Evolutionary conservation across 2,329 filamentous ascomycete genomes (phyloP), one percentile per base, ranked within the genome.

Genomic region (Aspergillus aculeatus): DNA sequence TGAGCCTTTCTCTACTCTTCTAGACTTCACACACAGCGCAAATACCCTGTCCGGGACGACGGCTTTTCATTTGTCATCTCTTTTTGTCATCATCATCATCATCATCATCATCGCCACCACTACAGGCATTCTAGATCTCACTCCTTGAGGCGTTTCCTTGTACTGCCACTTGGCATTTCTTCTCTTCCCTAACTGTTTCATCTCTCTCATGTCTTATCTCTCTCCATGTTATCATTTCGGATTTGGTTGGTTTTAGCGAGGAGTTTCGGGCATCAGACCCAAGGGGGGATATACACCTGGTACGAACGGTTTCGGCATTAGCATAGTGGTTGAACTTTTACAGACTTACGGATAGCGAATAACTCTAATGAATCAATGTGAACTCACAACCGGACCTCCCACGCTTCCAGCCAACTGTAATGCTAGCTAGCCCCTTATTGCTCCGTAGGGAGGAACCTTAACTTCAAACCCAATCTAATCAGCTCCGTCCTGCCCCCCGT

Each of bases 401-500:
- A 54, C 23, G 23, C 21, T 29, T 26, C 19, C 23, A 21, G 16
- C 23, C 19, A 26, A 24, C 32, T 44, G 38, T 44, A 44, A 44
- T 44, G 38, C 38, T 19, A 44, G 38, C 38, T 14, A 44, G 38
- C 38, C 38, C 16, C 38, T 44, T 44, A 44, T 44, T 44, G 38
- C 38, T 44, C 38, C 38, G 38, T 44, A 55, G 53, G 53, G 53
- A 55, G 41, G 44, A 38, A 49, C 47, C 47, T 47, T 29, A 53
- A 21, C 19, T 44, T 24, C 51, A 35, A 60, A 60, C 54, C 58
- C 58, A 60, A 60, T 60, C 58, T 60, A 60, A 60, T 60, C 58
- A 57, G 49, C 47, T 35, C 47, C 44, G 47, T 35, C 14, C 14
- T 12, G 32, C 32, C 26, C 26, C 26, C 26, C 26, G 7, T 29